These are phyloP conservation scores for Pleochaeta shiraiana DNA, from an alignment of 2,329 filamentous ascomycete species.

Conservation along the genomic window DNA sequence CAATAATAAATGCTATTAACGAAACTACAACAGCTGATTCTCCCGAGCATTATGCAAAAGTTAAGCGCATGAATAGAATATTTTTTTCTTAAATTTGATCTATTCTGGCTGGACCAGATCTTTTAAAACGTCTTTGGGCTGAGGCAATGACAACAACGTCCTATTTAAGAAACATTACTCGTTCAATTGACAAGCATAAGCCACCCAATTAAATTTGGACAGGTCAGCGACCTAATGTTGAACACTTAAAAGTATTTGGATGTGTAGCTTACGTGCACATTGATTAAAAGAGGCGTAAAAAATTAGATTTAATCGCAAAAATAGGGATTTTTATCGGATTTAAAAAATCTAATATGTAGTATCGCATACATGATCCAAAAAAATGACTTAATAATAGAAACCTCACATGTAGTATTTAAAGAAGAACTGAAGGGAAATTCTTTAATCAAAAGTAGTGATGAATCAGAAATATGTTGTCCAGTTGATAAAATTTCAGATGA, in stretches of 20 bases:
- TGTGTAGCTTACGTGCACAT: not conserved
- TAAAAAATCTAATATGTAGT: not conserved
- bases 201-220: not conserved
- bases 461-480: not conserved
- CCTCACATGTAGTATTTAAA: too few species aligned
- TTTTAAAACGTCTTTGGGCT: too few species aligned
- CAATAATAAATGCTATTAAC: not conserved
- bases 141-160: too few species aligned
- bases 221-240: too few species aligned
- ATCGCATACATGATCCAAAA: not conserved
- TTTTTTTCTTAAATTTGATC: too few species aligned
- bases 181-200: not conserved
- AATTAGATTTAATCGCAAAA: not conserved
- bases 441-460: not conserved
- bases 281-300: not conserved
- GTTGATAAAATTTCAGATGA: not conserved
- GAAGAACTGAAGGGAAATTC: not conserved
- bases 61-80: too few species aligned
- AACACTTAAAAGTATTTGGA: not conserved
- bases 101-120: too few species aligned
- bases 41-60: too few species aligned
- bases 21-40: too few species aligned
- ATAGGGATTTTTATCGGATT: not conserved
- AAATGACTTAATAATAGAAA: too few species aligned
- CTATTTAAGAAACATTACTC: not conserved